phyloP scores from a whole-genome alignment of 2,329 filamentous ascomycete species.

The Aspergillus calidoustus region DNA sequence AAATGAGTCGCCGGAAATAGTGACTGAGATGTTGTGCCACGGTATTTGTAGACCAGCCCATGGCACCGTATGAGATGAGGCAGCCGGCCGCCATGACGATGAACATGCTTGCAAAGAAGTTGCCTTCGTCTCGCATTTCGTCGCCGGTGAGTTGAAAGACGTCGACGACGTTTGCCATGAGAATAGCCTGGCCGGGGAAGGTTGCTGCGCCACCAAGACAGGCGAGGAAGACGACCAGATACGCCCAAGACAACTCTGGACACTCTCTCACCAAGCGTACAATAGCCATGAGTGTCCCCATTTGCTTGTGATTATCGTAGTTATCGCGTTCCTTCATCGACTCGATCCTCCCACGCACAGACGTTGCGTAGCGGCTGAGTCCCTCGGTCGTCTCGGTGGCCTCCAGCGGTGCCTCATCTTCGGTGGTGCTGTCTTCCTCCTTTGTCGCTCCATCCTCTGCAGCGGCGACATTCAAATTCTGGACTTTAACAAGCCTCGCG shows the following conservation, averaged over 20 bases:
- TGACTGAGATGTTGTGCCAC: conserved; percentile 69
- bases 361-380: conserved; percentile 6
- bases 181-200: conserved; percentile 76
- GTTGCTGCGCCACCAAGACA: conserved; percentile 70
- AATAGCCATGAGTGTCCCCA: not conserved
- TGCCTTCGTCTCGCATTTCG: conserved; percentile 69
- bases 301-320: conserved; percentile 13
- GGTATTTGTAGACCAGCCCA: conserved; percentile 71
- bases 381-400: not conserved
- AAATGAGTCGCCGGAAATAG: conserved; percentile 79
- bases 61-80: conserved; percentile 44
- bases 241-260: conserved; percentile 11
- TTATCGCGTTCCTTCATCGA: conserved; percentile 13
- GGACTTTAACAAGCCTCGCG: conserved; percentile 82
- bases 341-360: conserved; percentile 8
- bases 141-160: conserved; percentile 65
- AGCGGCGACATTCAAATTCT: conserved; percentile 67
- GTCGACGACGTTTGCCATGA: conserved; percentile 87
- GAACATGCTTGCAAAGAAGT: conserved; percentile 90
- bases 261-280: conserved; percentile 2
- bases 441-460: conserved; percentile 33
- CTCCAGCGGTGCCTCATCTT: not conserved
- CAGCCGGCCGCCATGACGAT: conserved; percentile 67
- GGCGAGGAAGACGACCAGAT: conserved; percentile 4
- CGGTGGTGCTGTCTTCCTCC: not conserved